These are phyloP conservation scores for Neurospora terricola DNA, from an alignment of 495 filamentous ascomycete species.

Conservation along the genomic window DNA sequence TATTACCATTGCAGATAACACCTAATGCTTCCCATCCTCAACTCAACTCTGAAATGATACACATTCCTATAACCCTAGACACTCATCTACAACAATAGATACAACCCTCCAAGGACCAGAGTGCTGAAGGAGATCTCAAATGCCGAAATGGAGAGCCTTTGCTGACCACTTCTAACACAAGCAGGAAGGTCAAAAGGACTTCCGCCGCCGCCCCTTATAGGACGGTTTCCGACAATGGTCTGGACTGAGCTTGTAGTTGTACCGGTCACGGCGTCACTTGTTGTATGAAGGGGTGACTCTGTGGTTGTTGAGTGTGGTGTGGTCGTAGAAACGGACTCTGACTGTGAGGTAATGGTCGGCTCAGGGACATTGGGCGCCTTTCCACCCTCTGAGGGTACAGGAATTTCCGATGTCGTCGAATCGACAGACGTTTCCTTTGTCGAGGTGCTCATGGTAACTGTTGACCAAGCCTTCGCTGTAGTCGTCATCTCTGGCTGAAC, in stretches of 20 bases:
- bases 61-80: background rate
- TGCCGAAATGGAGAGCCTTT: background rate
- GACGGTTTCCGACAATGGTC: background rate
- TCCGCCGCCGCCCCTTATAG: background rate
- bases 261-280: background rate
- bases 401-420: background rate
- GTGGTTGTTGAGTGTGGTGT: background rate
- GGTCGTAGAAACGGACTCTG: background rate
- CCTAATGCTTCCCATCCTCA: background rate
- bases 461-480: background rate
- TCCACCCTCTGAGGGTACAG: background rate
- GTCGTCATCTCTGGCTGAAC: background rate
- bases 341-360: background rate
- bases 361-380: background rate
- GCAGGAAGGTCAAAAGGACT: background rate
- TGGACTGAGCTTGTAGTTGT: background rate
- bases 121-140: background rate
- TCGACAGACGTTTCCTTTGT: background rate
- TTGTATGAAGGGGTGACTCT: background rate
- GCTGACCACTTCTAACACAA: background rate
- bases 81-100: background rate
- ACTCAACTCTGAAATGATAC: background rate
- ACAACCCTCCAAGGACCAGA: background rate
- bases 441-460: background rate
- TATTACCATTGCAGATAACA: background rate